Percentiles rank a stretch among this genome's conserved stretches.
Conservation (phyloP, 441 rosid genomes). For the Mallotus repandus region DNA sequence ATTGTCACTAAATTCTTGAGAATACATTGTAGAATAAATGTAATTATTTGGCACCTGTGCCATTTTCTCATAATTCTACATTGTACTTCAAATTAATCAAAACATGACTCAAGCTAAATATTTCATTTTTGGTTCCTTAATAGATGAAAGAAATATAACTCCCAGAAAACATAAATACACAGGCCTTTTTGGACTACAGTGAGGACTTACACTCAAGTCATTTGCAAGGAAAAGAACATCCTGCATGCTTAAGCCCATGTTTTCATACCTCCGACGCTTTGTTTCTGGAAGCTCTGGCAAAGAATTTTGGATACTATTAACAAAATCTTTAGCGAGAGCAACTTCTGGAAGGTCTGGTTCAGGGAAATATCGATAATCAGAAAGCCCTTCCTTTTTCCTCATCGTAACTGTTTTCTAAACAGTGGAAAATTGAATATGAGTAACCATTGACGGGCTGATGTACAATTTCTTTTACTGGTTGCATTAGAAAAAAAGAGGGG, state of each 20-base stretch:
- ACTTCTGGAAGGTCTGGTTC: constrained; percentile 97
- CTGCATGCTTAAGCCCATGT: constrained; percentile 83
- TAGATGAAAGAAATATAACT: not conserved
- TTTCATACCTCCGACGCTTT: constrained; percentile 82
- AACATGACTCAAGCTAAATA: not conserved
- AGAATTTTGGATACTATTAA: constrained; percentile 53
- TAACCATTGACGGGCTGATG: not conserved
- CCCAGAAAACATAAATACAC: not conserved
- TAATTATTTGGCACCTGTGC: not conserved
- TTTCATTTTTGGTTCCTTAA: no score
- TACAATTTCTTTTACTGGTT: not conserved
- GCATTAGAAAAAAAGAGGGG: not conserved
- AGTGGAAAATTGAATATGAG: constrained; percentile 18
- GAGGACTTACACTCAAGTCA: constrained; percentile 63
- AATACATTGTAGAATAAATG: not conserved
- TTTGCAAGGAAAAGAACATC: constrained; percentile 96
- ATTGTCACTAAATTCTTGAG: not conserved
- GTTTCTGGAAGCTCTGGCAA: constrained; percentile 93
- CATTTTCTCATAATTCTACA: constrained; percentile 10
- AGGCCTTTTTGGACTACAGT: not conserved
- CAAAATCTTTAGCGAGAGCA: constrained; percentile 58
- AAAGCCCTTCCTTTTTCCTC: constrained; percentile 97
- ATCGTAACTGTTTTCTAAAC: constrained; percentile 84
- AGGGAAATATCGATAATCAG: constrained; percentile 93
- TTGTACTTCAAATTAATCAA: not conserved